Percentiles rank a stretch among this genome's conserved stretches.
Conservation (phyloP, 2,329 filamentous ascomycete species). For the Dryadomyces sulphureus region DNA sequence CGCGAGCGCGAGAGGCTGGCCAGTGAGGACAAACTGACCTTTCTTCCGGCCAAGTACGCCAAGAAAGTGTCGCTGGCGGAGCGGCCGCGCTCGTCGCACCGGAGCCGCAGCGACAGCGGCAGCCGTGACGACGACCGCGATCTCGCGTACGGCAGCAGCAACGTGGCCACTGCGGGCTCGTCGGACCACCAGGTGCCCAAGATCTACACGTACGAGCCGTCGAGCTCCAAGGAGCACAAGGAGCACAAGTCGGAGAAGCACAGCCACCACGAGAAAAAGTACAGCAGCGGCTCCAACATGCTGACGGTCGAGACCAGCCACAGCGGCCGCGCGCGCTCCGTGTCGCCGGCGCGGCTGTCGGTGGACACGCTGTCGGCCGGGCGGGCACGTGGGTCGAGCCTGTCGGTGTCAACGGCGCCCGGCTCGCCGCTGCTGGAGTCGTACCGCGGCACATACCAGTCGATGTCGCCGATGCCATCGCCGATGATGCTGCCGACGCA, state of each 20-base stretch:
- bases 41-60: constrained; percentile 32
- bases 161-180: constrained; percentile 2
- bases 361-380: constrained; percentile 25
- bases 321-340: constrained; percentile 20
- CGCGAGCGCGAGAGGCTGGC: constrained; percentile 17
- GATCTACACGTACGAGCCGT: constrained; percentile 12
- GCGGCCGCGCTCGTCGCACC: background rate
- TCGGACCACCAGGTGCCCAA: background rate
- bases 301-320: constrained; percentile 25
- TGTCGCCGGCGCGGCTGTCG: constrained; percentile 32
- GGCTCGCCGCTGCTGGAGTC: constrained; percentile 79
- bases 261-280: constrained; percentile 10
- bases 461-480: constrained; percentile 86
- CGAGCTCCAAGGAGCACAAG: background rate
- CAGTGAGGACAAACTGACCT: constrained; percentile 25
- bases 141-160: constrained; percentile 32
- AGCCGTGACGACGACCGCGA: constrained; percentile 15
- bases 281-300: constrained; percentile 22
- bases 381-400: constrained; percentile 21
- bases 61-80: constrained; percentile 12
- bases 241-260: too few species aligned
- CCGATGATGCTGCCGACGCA: constrained; percentile 46
- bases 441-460: constrained; percentile 88
- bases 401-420: constrained; percentile 42
- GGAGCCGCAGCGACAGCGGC: background rate